Percentiles rank a stretch among this genome's conserved stretches.
phyloP scores from a whole-genome alignment of 306 rosid species.

The Astragalus membranaceus region DNA sequence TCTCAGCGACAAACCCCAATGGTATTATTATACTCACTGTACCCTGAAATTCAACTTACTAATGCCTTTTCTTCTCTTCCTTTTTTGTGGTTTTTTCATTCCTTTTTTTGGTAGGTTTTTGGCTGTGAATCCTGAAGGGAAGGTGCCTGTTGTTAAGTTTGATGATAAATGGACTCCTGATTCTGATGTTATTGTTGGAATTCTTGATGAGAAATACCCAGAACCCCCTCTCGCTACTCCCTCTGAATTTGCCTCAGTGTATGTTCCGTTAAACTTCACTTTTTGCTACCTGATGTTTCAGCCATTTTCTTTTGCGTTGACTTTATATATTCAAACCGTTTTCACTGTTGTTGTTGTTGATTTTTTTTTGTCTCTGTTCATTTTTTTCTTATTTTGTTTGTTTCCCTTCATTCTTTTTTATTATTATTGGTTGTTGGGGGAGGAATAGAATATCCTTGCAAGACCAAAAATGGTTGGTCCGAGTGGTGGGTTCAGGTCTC shows the following conservation, averaged over 20 bases:
- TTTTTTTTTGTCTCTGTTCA: background rate
- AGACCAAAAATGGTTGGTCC: background rate
- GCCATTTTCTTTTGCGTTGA: background rate
- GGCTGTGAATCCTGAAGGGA: constrained; percentile 73
- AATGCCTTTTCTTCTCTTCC: background rate
- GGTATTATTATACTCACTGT: constrained; percentile 36
- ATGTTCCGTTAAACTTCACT: constrained; percentile 14
- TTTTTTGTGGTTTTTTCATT: background rate
- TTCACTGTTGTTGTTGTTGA: background rate
- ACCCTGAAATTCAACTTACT: background rate
- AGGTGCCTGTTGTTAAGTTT: constrained; percentile 67
- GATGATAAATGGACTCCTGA: constrained; percentile 87
- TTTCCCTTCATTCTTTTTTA: background rate
- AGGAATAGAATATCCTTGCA: background rate
- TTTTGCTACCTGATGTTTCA: background rate
- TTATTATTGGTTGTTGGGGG: background rate
- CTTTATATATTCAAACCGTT: background rate
- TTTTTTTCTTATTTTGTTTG: background rate
- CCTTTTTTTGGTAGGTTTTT: constrained; percentile 45
- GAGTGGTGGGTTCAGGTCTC: too few relatives aligned
- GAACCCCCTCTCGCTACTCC: constrained; percentile 59
- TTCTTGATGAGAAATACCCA: constrained; percentile 67
- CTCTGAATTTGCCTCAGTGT: constrained; percentile 67
- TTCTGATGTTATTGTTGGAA: constrained; percentile 74
- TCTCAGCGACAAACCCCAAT: constrained; percentile 58